Percentiles rank a stretch among this genome's conserved stretches.
These are phyloP conservation scores for Xylaria sp. DNA, from an alignment of 2,329 filamentous ascomycete genomes.

Conservation along the genomic window DNA sequence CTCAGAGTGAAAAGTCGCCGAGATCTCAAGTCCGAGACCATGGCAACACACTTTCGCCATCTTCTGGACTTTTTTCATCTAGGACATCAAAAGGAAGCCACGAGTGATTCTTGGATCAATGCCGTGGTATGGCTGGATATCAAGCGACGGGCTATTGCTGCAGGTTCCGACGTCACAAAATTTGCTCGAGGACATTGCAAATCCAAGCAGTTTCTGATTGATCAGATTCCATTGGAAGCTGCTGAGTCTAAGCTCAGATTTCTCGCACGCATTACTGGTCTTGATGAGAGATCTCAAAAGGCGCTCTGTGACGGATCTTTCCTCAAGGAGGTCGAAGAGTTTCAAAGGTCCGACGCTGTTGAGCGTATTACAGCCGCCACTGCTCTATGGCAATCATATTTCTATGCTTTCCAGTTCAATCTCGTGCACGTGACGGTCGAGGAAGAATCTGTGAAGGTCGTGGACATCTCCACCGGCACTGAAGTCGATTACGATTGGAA, in stretches of 20 bases:
- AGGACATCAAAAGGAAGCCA: neutral
- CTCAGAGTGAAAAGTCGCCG: neutral
- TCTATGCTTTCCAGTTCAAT: neutral
- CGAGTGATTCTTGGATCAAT: conserved; percentile 4
- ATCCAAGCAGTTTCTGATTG: neutral
- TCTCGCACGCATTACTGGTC: neutral
- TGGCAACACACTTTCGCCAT: neutral
- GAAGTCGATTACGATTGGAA: neutral
- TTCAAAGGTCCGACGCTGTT: neutral
- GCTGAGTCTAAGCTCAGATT: neutral
- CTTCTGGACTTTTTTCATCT: neutral
- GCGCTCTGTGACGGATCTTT: neutral
- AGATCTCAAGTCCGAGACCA: neutral
- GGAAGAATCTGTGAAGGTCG: neutral
- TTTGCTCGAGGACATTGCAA: neutral
- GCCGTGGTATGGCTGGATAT: conserved; percentile 13
- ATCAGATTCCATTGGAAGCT: neutral
- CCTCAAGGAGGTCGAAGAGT: neutral
- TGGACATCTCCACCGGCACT: neutral
- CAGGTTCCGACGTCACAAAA: neutral
- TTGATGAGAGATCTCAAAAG: neutral
- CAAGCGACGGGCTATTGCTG: neutral
- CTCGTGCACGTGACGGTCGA: neutral
- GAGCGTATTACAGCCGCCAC: too few relatives aligned
- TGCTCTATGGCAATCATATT: neutral